phyloP scores from a whole-genome alignment of 805 yeast genomes.

The Pichia manshurica region DNA sequence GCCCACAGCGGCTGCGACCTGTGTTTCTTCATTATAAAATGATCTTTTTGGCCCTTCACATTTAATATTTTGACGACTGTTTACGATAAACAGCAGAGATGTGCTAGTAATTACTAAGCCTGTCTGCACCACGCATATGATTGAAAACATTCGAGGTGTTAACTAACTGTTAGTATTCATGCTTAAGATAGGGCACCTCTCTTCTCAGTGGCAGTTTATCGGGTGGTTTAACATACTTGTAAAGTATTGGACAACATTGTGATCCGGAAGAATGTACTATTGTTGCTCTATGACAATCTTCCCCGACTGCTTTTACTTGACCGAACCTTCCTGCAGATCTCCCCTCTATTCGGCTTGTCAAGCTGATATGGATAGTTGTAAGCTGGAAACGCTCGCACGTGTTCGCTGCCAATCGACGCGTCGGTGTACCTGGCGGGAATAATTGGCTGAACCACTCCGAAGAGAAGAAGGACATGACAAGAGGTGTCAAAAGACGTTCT shows the following conservation, averaged over 20 bases:
- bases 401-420: not conserved
- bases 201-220: not conserved
- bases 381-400: not conserved
- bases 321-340: no score
- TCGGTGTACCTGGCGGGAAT: no score
- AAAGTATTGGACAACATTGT: not conserved
- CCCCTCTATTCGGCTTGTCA: no score
- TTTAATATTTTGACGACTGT: constrained; percentile 7
- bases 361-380: not conserved
- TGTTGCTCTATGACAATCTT: not conserved
- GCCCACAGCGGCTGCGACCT: constrained; percentile 15
- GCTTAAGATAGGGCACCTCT: not conserved
- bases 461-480: no score
- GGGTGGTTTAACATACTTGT: not conserved
- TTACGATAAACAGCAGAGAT: not conserved
- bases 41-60: constrained; percentile 24
- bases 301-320: no score
- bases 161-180: not conserved
- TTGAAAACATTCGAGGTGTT: no score
- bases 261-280: not conserved
- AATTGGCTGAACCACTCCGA: no score
- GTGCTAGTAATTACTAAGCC: constrained; percentile 11
- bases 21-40: constrained; percentile 22
- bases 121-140: not conserved
- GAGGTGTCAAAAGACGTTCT: no score